These are phyloP conservation scores for Saccharomyces hybrid DNA, from an alignment of 1,139 yeast genomes.

Conservation along the genomic window DNA sequence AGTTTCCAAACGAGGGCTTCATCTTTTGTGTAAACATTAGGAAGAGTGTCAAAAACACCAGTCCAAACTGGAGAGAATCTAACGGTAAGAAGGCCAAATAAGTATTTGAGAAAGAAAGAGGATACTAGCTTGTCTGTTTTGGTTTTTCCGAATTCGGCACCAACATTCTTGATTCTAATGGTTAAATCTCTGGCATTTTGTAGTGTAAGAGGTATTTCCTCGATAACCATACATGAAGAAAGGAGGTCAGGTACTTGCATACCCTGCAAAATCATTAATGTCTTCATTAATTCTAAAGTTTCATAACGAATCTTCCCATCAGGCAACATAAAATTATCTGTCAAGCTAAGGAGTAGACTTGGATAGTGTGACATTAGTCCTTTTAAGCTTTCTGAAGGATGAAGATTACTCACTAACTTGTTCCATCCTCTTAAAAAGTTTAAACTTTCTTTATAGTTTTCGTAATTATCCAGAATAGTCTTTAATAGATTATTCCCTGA, in stretches of 20 bases:
- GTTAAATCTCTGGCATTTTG: conserved; percentile 71
- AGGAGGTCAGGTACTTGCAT: conserved; percentile 34
- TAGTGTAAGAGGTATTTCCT: conserved; percentile 62
- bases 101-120: conserved; percentile 44
- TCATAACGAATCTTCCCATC: conserved; percentile 42
- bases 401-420: conserved; percentile 9
- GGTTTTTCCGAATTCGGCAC: conserved; percentile 40
- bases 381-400: conserved; percentile 3
- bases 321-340: conserved; percentile 40
- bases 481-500: conserved; percentile 5
- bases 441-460: conserved; percentile 15
- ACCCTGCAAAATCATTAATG: conserved; percentile 30
- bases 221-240: conserved; percentile 48
- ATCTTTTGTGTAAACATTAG: conserved; percentile 40
- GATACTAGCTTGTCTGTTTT: conserved; percentile 33
- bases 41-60: conserved; percentile 57
- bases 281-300: conserved; percentile 39
- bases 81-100: conserved; percentile 69
- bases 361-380: conserved; percentile 5
- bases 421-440: conserved; percentile 23
- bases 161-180: conserved; percentile 59
- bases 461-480: conserved; percentile 8
- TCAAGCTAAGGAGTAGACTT: conserved; percentile 7
- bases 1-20: conserved; percentile 52
- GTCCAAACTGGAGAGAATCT: conserved; percentile 84